Conservation (phyloP, 192 early-diverging fungal genomes). For the Mortierella antarctica region DNA sequence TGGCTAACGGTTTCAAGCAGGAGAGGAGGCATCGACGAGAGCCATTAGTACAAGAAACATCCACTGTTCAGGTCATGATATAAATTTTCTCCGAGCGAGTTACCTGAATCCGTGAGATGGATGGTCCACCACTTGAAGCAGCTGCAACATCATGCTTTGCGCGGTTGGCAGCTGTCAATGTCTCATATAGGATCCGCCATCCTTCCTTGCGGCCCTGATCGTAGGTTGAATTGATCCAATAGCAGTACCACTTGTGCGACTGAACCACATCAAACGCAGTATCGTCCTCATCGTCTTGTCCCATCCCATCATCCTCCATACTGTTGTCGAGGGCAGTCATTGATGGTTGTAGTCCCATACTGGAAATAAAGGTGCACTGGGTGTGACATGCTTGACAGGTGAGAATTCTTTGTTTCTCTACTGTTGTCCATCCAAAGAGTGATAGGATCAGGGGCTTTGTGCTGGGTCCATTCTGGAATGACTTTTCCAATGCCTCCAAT, state of each 20-base stretch:
- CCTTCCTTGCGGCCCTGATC: constrained; percentile 15
- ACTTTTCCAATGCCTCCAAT: background rate
- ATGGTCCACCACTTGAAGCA: background rate
- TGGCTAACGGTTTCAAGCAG: constrained; percentile 4
- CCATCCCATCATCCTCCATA: background rate
- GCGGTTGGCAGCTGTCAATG: background rate
- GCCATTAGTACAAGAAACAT: background rate
- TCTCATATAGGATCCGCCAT: constrained; percentile 21
- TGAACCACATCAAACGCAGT: constrained; percentile 27
- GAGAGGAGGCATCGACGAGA: background rate
- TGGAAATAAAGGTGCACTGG: constrained; percentile 23
- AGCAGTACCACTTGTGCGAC: constrained; percentile 49
- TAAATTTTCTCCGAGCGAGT: background rate
- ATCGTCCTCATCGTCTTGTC: constrained; percentile 6
- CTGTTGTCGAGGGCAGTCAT: background rate
- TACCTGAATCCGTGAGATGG: background rate
- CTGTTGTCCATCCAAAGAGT: constrained; percentile 28
- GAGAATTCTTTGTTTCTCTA: constrained; percentile 4
- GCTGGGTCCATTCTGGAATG: background rate
- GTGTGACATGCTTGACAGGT: constrained; percentile 37
- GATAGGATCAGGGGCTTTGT: constrained; percentile 22
- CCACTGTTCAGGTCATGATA: background rate
- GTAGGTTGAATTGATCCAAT: constrained; percentile 37
- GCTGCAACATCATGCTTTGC: background rate
- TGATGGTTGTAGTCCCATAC: background rate